Evolutionary conservation across 1,284 basidiomycete genomes (phyloP).

Genomic region (Cutaneotrichosporon dermatis): DNA sequence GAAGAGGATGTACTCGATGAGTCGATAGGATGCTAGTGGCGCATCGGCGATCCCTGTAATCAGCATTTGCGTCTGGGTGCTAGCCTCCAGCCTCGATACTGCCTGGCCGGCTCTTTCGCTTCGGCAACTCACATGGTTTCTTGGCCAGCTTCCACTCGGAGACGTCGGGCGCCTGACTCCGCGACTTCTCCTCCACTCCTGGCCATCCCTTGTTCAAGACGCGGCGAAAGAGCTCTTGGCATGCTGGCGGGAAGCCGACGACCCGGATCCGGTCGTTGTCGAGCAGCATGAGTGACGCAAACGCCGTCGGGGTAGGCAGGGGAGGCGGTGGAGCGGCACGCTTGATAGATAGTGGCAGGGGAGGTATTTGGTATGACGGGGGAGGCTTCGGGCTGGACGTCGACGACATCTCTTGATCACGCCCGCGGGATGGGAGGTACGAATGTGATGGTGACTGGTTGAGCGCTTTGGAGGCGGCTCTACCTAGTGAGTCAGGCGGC

Average conservation of each 20-base stretch:
- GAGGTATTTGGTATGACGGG: neutral
- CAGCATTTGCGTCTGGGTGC: neutral
- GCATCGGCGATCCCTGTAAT: neutral
- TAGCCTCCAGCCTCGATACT: too few species aligned
- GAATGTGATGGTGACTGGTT: too few species aligned
- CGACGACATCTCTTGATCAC: too few species aligned
- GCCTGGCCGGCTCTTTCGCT: too few species aligned
- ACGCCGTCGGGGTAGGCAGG: neutral
- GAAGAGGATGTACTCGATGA: conserved; percentile 10
- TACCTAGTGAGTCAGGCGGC: too few species aligned
- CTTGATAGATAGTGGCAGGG: neutral
- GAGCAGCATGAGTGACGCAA: neutral
- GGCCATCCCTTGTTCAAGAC: neutral
- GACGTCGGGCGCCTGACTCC: neutral
- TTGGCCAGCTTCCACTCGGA: neutral
- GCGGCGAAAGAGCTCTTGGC: neutral
- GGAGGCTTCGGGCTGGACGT: too few species aligned
- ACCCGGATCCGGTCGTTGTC: neutral
- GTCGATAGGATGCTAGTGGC: neutral
- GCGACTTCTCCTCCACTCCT: neutral
- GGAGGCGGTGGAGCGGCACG: neutral
- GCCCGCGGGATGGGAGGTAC: too few species aligned
- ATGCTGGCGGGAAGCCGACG: neutral
- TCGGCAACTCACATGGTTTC: neutral
- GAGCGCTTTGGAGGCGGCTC: too few species aligned